Percentiles rank a stretch among this genome's conserved stretches.
Conservation (phyloP, 2,329 filamentous ascomycete genomes). For the Calonectria montana region DNA sequence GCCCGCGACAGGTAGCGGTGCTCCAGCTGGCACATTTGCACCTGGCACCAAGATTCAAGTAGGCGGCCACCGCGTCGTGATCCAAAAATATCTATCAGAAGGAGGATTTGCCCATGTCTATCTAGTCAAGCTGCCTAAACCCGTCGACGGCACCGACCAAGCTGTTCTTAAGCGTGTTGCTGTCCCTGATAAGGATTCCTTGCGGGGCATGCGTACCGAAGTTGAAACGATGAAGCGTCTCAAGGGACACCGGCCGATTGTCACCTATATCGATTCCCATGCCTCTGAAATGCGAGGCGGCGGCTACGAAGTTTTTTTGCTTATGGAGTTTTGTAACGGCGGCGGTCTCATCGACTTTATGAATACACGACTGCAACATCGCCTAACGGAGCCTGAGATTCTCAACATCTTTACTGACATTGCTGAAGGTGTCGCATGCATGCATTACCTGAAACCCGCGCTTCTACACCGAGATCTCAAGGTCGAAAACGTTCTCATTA, state of each 20-base stretch:
- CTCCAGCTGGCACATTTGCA: conserved; percentile 86
- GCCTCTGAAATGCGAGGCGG: conserved; percentile 92
- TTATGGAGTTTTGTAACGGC: conserved; percentile 98
- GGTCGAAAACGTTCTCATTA: conserved; percentile 97
- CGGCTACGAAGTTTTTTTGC: conserved; percentile 96
- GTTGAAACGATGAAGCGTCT: conserved; percentile 99
- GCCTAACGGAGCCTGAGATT: conserved; percentile 96
- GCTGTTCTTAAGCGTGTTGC: conserved; percentile 95
- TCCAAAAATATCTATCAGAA: conserved; percentile 97
- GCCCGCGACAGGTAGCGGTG: conserved; percentile 52
- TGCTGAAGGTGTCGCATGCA: conserved; percentile 94
- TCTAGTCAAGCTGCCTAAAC: conserved; percentile 85
- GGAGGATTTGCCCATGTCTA: conserved; percentile 99
- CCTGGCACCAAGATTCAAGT: conserved; percentile 98
- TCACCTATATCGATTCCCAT: conserved; percentile 98
- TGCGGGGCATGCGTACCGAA: conserved; percentile 97
- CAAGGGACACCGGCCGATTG: conserved; percentile 95
- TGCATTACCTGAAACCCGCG: conserved; percentile 98
- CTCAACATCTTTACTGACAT: conserved; percentile 97
- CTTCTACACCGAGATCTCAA: conserved; percentile 95
- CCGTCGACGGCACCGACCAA: conserved; percentile 80
- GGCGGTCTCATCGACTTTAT: conserved; percentile 99
- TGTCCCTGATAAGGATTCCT: conserved; percentile 92
- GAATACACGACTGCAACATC: conserved; percentile 97
- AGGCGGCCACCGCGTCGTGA: conserved; percentile 89